Evolutionary conservation across 2,329 filamentous ascomycete genomes (phyloP).

Genomic region (Ophiocordyceps robertsii): DNA sequence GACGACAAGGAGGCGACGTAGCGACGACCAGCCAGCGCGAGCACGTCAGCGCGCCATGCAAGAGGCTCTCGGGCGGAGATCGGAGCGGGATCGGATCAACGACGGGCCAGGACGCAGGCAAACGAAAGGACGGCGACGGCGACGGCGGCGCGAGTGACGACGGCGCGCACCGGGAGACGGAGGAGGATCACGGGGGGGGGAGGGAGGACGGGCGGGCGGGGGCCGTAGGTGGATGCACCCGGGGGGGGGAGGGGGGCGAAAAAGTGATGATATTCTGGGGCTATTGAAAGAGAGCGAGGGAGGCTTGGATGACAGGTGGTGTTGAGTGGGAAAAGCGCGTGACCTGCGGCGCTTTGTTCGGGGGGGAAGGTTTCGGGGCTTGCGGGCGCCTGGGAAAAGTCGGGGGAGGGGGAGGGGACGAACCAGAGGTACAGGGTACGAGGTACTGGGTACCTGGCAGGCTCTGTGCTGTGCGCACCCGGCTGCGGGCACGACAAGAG

Average conservation of each 20-base stretch:
- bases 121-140: not conserved
- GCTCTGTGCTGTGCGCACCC: no score
- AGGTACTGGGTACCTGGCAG: no score
- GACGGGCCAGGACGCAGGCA: conserved; percentile 1
- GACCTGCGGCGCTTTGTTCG: conserved; percentile 9
- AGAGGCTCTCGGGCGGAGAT: conserved; percentile 5
- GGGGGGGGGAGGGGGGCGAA: not conserved
- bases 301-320: conserved; percentile 5
- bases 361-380: not conserved
- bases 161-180: not conserved
- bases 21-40: conserved; percentile 2
- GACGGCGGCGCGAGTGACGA: not conserved
- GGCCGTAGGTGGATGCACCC: not conserved
- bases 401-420: not conserved
- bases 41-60: conserved; percentile 20
- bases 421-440: no score
- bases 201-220: not conserved
- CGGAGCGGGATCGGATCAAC: conserved; percentile 4
- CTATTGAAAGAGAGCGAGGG: not conserved
- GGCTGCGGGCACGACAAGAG: no score
- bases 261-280: not conserved
- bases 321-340: conserved; percentile 21
- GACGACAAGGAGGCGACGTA: conserved; percentile 1
- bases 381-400: not conserved
- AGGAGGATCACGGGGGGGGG: not conserved